phyloP scores from a whole-genome alignment of 2,329 filamentous ascomycete genomes.

The Huntiella abstrusa region DNA sequence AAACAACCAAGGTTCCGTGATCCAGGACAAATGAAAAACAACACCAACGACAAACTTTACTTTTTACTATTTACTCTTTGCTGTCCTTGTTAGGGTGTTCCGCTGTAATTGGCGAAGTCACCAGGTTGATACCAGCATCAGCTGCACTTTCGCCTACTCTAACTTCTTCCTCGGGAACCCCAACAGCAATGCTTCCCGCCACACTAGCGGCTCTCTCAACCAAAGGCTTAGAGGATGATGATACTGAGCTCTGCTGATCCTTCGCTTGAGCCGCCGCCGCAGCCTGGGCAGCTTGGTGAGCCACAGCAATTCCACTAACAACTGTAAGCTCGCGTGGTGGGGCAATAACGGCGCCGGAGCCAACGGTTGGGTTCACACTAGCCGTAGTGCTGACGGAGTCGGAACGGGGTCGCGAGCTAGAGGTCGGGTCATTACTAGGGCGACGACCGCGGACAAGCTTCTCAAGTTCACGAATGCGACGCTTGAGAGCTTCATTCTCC shows the following conservation, averaged over 20 bases:
- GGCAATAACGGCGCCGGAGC: slow-evolving; percentile 14
- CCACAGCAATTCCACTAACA: slow-evolving; percentile 1
- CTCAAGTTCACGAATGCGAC: slow-evolving; percentile 43
- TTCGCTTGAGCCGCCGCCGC: background rate
- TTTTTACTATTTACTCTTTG: background rate
- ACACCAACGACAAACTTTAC: background rate
- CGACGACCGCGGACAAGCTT: slow-evolving; percentile 30
- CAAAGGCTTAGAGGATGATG: slow-evolving; percentile 22
- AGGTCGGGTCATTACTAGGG: slow-evolving; percentile 26
- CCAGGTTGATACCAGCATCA: slow-evolving; percentile 21
- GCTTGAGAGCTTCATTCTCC: slow-evolving; percentile 44
- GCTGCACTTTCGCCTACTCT: slow-evolving; percentile 44
- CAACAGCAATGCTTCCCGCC: slow-evolving; percentile 27
- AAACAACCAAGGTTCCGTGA: too few species aligned
- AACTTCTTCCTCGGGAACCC: slow-evolving; percentile 40
- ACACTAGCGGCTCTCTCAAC: slow-evolving; percentile 26
- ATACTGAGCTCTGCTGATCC: background rate
- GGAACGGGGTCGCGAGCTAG: slow-evolving; percentile 27
- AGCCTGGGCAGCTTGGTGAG: background rate
- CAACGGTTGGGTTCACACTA: slow-evolving; percentile 20
- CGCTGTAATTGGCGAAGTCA: background rate
- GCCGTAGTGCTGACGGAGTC: slow-evolving; percentile 33
- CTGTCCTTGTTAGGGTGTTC: background rate
- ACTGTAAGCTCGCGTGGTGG: slow-evolving; percentile 8
- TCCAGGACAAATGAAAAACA: too few species aligned